These are phyloP conservation scores for Parathielavia appendiculata DNA, from an alignment of 495 filamentous ascomycete species.

Conservation along the genomic window DNA sequence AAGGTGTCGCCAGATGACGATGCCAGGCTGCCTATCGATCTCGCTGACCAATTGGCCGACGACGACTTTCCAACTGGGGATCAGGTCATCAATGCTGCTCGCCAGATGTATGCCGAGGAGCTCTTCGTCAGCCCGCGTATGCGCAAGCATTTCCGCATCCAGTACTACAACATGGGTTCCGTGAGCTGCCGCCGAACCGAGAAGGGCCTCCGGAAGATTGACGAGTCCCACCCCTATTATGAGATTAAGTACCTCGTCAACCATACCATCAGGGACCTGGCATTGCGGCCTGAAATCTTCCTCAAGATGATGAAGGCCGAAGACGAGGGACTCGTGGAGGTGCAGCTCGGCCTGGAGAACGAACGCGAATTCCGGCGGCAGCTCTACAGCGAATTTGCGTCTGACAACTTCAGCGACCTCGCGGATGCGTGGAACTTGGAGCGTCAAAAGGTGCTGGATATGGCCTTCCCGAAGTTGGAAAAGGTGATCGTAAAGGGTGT, in stretches of 20 bases:
- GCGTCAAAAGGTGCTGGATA: slow-evolving; percentile 74
- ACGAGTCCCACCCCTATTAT: slow-evolving; percentile 92
- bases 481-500: slow-evolving; percentile 79
- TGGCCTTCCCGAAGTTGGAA: slow-evolving; percentile 77
- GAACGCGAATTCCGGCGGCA: slow-evolving; percentile 65
- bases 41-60: slow-evolving; percentile 70
- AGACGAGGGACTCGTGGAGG: slow-evolving; percentile 82
- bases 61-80: slow-evolving; percentile 71
- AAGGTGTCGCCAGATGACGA: slow-evolving; percentile 82
- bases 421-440: slow-evolving; percentile 93
- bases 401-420: slow-evolving; percentile 89
- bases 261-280: slow-evolving; percentile 74
- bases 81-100: slow-evolving; percentile 70
- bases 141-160: slow-evolving; percentile 75
- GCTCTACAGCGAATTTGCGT: slow-evolving; percentile 76
- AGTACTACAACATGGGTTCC: slow-evolving; percentile 73
- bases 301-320: slow-evolving; percentile 96
- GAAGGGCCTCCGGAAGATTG: slow-evolving; percentile 89
- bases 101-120: slow-evolving; percentile 86
- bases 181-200: slow-evolving; percentile 87
- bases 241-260: slow-evolving; percentile 96
- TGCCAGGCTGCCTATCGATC: slow-evolving; percentile 64
- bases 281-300: slow-evolving; percentile 77
- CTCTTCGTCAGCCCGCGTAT: slow-evolving; percentile 82
- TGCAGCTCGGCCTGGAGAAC: slow-evolving; percentile 69